phyloP scores from a whole-genome alignment of 2,329 filamentous ascomycete species.

The Colletotrichum orchidophilum region DNA sequence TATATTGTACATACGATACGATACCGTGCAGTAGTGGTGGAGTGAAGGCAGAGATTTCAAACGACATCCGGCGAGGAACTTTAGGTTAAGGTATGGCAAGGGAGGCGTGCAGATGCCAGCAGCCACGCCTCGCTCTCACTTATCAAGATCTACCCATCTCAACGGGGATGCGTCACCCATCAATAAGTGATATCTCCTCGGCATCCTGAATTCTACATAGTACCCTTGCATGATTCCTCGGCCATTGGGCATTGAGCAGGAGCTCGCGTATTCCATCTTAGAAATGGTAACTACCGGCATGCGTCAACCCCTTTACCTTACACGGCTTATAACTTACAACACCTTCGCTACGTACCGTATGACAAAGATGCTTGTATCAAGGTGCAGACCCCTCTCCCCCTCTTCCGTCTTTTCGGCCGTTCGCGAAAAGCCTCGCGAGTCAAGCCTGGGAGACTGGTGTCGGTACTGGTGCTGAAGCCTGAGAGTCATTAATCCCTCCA shows the following conservation, averaged over 20 bases:
- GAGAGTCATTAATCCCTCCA: background rate
- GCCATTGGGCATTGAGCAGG: too few relatives aligned
- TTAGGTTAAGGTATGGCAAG: constrained; percentile 12
- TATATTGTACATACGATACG: too few relatives aligned
- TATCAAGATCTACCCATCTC: background rate
- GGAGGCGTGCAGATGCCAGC: background rate
- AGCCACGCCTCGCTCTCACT: background rate
- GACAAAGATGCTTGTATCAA: background rate
- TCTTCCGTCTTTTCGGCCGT: constrained; percentile 14
- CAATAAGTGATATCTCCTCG: background rate
- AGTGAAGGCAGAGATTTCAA: constrained; percentile 9
- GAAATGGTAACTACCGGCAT: background rate
- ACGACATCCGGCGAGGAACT: constrained; percentile 2
- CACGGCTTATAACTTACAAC: background rate
- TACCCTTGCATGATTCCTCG: background rate
- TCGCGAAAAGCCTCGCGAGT: constrained; percentile 22
- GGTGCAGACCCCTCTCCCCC: constrained; percentile 16
- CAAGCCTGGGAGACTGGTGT: constrained; percentile 4
- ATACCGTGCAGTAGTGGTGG: too few relatives aligned
- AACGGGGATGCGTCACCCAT: background rate
- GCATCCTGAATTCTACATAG: background rate
- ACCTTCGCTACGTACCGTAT: background rate
- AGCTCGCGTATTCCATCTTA: background rate
- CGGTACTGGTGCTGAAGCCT: too few relatives aligned
- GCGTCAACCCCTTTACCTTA: background rate